Evolutionary conservation across 148 eudicot species (phyloP).

Genomic region (Rhododendron mucronatum): DNA sequence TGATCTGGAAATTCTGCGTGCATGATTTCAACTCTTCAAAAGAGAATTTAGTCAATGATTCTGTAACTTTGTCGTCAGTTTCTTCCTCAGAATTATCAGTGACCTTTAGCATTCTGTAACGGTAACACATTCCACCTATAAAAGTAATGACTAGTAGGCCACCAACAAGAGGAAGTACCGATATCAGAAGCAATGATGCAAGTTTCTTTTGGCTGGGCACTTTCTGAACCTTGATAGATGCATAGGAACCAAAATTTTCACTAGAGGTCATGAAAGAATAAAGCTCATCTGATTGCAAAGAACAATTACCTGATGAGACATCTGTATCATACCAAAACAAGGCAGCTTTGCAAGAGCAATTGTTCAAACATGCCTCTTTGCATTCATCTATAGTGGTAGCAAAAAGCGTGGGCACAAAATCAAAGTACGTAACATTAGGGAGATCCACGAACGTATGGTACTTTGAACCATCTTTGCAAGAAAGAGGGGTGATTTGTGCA

Average conservation of each 20-base stretch:
- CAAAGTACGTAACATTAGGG: neutral
- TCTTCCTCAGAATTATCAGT: neutral
- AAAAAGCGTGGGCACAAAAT: neutral
- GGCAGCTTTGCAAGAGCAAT: neutral
- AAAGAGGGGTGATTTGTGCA: conserved; percentile 2
- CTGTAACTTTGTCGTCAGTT: neutral
- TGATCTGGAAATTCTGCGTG: conserved; percentile 7
- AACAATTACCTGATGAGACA: neutral
- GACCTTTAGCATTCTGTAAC: neutral
- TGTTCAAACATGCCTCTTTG: conserved; percentile 4
- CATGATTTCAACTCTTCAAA: neutral
- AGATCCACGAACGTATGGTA: conserved; percentile 8
- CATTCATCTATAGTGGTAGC: neutral
- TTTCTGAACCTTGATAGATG: conserved; percentile 22
- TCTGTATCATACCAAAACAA: neutral
- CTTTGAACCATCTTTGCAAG: neutral
- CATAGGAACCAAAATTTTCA: neutral
- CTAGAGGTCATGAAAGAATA: neutral
- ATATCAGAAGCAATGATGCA: neutral
- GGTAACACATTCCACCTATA: neutral
- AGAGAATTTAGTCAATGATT: conserved; percentile 13
- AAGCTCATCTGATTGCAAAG: conserved; percentile 1
- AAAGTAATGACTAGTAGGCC: neutral
- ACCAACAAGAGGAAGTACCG: neutral
- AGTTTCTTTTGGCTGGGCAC: neutral